phyloP scores from a whole-genome alignment of 306 rosid species.

The Hippophae rhamnoides region DNA sequence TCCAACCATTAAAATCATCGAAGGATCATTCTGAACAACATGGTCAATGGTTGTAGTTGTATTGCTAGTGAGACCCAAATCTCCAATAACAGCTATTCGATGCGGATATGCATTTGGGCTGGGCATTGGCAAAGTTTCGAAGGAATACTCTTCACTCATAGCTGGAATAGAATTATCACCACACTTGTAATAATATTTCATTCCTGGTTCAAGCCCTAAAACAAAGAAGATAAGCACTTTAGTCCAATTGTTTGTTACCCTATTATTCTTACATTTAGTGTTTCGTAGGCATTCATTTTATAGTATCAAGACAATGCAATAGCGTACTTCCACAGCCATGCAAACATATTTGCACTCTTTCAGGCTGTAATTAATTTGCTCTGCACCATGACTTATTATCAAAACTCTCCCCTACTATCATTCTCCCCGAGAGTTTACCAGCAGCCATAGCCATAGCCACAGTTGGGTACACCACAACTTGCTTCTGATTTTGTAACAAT shows the following conservation, averaged over 20 bases:
- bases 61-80: conserved; percentile 85
- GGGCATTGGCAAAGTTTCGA: conserved; percentile 49
- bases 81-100: conserved; percentile 75
- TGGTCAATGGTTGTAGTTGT: conserved; percentile 73
- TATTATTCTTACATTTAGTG: neutral
- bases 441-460: no score
- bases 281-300: neutral
- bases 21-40: conserved; percentile 66
- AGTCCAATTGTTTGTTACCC: neutral
- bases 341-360: no score
- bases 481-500: no score
- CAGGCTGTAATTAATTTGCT: no score
- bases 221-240: conserved; percentile 20
- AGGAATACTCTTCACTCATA: conserved; percentile 61
- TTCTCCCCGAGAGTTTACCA: no score
- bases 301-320: neutral
- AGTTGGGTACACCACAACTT: no score
- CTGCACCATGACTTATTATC: no score
- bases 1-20: conserved; percentile 72
- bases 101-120: conserved; percentile 44
- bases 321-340: no score
- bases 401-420: no score
- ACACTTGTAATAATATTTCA: conserved; percentile 65
- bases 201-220: conserved; percentile 71
- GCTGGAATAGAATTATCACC: conserved; percentile 75